A percentile compares a stretch with the other conserved stretches of the same genome.
phyloP scores from a whole-genome alignment of 2,329 filamentous ascomycete species.

The Beauveria sp. region DNA sequence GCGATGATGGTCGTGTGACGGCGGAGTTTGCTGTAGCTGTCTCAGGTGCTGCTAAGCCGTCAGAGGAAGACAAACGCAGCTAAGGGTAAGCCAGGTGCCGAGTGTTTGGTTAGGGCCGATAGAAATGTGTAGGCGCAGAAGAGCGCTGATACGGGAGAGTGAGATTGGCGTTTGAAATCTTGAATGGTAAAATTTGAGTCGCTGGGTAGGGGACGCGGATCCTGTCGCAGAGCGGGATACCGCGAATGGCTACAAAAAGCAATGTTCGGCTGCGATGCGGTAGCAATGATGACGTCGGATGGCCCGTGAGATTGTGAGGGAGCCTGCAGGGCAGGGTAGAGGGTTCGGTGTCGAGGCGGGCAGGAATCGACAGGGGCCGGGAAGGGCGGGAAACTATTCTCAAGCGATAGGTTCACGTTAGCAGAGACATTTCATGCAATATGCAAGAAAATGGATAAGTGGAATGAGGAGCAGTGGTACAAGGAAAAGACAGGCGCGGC shows the following conservation, averaged over 20 bases:
- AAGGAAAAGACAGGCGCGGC: neutral
- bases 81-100: slow-evolving; percentile 7
- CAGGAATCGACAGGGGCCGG: slow-evolving; percentile 9
- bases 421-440: slow-evolving; percentile 6
- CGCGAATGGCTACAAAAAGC: slow-evolving; percentile 1
- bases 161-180: neutral
- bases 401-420: slow-evolving; percentile 1
- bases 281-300: slow-evolving; percentile 10
- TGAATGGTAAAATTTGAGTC: slow-evolving; percentile 5
- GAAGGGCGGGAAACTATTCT: slow-evolving; percentile 7
- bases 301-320: slow-evolving; percentile 1
- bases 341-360: slow-evolving; percentile 6
- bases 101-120: neutral
- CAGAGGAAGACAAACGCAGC: slow-evolving; percentile 13
- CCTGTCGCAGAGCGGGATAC: slow-evolving; percentile 1
- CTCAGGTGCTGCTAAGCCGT: slow-evolving; percentile 23
- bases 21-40: slow-evolving; percentile 17
- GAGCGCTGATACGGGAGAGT: neutral
- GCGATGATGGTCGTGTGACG: slow-evolving; percentile 4
- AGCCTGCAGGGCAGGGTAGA: slow-evolving; percentile 7
- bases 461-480: neutral
- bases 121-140: neutral
- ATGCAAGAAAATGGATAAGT: slow-evolving; percentile 3
- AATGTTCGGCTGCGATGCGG: neutral
- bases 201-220: neutral